Evolutionary conservation across 1,139 yeast species (phyloP).

Genomic region (Blastobotrys raffinosifermentans): DNA sequence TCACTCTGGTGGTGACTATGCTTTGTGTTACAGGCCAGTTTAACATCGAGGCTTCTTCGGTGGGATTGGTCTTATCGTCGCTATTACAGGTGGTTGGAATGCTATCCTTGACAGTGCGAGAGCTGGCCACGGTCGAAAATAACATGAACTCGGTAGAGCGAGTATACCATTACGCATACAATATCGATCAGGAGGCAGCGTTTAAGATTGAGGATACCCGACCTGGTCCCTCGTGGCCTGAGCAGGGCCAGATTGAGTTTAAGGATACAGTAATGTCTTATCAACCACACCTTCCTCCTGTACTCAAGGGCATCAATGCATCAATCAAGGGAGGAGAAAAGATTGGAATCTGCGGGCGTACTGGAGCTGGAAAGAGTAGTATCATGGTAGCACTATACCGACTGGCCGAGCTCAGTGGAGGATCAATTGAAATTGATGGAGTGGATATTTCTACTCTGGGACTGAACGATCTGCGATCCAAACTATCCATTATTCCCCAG

Average conservation of each 20-base stretch:
- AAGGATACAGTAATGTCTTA: slow-evolving; percentile 59
- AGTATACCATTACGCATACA: slow-evolving; percentile 61
- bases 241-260: slow-evolving; percentile 51
- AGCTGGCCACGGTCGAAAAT: slow-evolving; percentile 66
- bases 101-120: slow-evolving; percentile 37
- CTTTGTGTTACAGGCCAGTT: slow-evolving; percentile 62
- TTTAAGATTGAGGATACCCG: slow-evolving; percentile 44
- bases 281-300: slow-evolving; percentile 70
- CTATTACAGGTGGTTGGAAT: slow-evolving; percentile 24
- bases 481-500: slow-evolving; percentile 69
- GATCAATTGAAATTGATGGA: slow-evolving; percentile 53
- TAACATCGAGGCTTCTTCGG: slow-evolving; percentile 55
- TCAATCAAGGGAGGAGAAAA: slow-evolving; percentile 49
- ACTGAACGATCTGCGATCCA: slow-evolving; percentile 50
- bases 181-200: slow-evolving; percentile 59
- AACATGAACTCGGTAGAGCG: slow-evolving; percentile 87
- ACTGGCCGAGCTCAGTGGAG: slow-evolving; percentile 49
- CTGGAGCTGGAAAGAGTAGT: slow-evolving; percentile 76
- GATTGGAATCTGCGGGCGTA: slow-evolving; percentile 72
- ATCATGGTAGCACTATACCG: slow-evolving; percentile 63
- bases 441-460: slow-evolving; percentile 54
- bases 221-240: slow-evolving; percentile 70
- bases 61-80: slow-evolving; percentile 63
- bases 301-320: slow-evolving; percentile 50
- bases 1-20: slow-evolving; percentile 45